phyloP scores from a whole-genome alignment of 345 rosid genomes.

The Bruguiera parviflora region DNA sequence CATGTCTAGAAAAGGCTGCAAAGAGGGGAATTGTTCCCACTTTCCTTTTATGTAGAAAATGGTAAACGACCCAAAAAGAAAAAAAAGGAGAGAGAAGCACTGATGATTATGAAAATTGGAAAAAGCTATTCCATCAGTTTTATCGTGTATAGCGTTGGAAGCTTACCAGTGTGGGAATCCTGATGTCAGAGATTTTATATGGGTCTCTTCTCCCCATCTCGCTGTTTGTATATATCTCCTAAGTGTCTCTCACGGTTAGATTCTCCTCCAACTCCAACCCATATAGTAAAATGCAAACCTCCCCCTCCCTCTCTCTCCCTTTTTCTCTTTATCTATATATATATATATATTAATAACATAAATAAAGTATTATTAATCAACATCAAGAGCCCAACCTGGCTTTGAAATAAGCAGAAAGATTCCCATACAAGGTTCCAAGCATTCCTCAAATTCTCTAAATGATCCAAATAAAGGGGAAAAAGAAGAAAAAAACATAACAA shows the following conservation, averaged over 20 bases:
- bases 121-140: conserved; percentile 15
- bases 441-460: too few relatives aligned
- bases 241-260: conserved; percentile 28
- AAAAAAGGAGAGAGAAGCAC: background rate
- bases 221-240: conserved; percentile 5
- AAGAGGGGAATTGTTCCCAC: conserved; percentile 5
- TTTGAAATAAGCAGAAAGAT: too few relatives aligned
- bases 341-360: too few relatives aligned
- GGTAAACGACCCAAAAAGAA: conserved; percentile 13
- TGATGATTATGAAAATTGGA: conserved; percentile 18
- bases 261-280: conserved; percentile 14
- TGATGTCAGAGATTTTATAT: conserved; percentile 29
- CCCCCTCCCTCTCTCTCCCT: background rate
- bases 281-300: background rate
- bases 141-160: conserved; percentile 36
- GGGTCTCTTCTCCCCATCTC: conserved; percentile 4
- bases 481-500: too few relatives aligned
- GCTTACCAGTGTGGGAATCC: conserved; percentile 39
- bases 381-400: too few relatives aligned
- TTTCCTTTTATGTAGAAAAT: conserved; percentile 33
- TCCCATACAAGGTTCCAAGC: too few relatives aligned
- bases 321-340: background rate
- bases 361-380: too few relatives aligned
- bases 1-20: conserved; percentile 35
- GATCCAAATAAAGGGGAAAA: too few relatives aligned